Evolutionary conservation across 139 green algal species (phyloP), one percentile per base, ranked within the genome.

Genomic region (Tetradesmus obliquus): DNA sequence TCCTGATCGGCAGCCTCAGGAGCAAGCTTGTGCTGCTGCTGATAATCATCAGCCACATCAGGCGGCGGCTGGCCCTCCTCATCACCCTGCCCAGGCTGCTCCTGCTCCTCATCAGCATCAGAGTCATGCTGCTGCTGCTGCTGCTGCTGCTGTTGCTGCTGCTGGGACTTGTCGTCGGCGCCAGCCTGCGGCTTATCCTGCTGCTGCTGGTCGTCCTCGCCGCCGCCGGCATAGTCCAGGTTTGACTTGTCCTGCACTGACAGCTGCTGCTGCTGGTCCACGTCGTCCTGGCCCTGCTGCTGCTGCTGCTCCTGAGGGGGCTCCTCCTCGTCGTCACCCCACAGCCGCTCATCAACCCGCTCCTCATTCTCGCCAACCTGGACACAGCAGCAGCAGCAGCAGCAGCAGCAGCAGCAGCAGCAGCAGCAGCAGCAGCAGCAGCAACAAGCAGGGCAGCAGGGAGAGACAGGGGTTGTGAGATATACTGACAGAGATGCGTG

Each of bases 311-410:
- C 91, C 20, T 94, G 66, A 17, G 95, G 55, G 45, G 92, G 74
- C 57, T 90, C 19, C 53, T 95, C 87, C 19, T 72, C 89, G 7
- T 98, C 92, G 20, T 94, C 94, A 55, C 96, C 93, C 98, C 98
- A 99, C 91, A 99, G 87, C 82, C 93, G 93, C 96, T 99, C 98
- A 91, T 99, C 98, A 58, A 99, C 98, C 10, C 94, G 93, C 51
- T 99, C 96, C 20, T 87, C 94, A 79, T 95, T 91, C 5, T 97
- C 93, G 19, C 94, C 93, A 53, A 92, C 91, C 79, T 97, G 92
- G 8, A 32, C 3, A 60, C 17, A 90, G 76, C 76, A 82, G n/a
- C 76, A 87, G 82, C 82, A 72, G 54, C 54, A 71, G 53, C 20
- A 66, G 58, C 58, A 81, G 85, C 62, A 90, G 17, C n/a, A 81